Evolutionary conservation across 2,329 filamentous ascomycete genomes (phyloP).

Genomic region (Leptographium radiaticola): DNA sequence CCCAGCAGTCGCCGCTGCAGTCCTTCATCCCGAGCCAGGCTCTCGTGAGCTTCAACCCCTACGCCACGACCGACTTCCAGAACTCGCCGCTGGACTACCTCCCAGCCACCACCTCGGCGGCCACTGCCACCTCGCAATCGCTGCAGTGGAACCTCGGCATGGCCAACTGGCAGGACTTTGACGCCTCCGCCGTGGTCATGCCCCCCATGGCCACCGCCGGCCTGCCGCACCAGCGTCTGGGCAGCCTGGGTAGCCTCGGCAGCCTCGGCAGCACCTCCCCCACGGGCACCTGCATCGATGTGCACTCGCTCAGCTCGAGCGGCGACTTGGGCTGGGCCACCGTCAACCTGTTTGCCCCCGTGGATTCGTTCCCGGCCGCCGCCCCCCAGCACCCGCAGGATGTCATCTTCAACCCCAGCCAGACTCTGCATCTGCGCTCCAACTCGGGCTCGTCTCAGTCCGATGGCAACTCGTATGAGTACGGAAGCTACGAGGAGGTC

Average conservation of each 20-base stretch:
- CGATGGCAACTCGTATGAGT: conserved; percentile 51
- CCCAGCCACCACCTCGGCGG: conserved; percentile 38
- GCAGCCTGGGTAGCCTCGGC: conserved; percentile 16
- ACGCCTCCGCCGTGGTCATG: conserved; percentile 43
- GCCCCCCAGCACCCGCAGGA: conserved; percentile 35
- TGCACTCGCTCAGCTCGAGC: conserved; percentile 75
- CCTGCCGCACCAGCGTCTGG: conserved; percentile 18
- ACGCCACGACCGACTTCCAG: conserved; percentile 36
- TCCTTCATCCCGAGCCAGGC: conserved; percentile 44
- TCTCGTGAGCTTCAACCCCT: conserved; percentile 42
- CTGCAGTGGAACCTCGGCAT: conserved; percentile 52
- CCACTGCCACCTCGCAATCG: conserved; percentile 37
- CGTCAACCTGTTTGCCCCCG: conserved; percentile 62
- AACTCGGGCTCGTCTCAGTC: conserved; percentile 76
- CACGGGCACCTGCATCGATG: conserved; percentile 70
- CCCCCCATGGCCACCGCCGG: conserved; percentile 23
- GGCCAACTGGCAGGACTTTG: conserved; percentile 71
- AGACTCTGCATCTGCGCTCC: conserved; percentile 78
- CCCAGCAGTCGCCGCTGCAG: conserved; percentile 31
- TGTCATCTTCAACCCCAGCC: conserved; percentile 77
- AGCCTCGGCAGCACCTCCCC: conserved; percentile 53
- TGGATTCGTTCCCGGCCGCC: conserved; percentile 51
- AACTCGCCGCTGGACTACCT: conserved; percentile 47
- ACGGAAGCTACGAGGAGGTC: conserved; percentile 75
- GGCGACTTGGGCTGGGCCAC: conserved; percentile 55